A percentile compares a stretch with the other conserved stretches of the same genome.
Evolutionary conservation across 192 early-diverging fungal genomes (phyloP).

Genomic region (Coemansia sp.): DNA sequence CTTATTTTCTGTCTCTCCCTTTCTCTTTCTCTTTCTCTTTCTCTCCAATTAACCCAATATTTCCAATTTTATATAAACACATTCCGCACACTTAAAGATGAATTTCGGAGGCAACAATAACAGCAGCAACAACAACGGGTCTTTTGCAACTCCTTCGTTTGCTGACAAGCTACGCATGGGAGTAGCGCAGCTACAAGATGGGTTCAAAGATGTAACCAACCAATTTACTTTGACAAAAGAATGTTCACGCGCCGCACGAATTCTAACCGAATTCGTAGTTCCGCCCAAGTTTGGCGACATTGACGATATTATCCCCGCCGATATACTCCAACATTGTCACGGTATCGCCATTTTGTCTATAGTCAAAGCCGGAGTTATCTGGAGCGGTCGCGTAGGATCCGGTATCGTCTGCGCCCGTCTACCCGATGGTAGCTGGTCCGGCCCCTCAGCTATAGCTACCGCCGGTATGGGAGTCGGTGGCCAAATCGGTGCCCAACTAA

Average conservation of each 20-base stretch:
- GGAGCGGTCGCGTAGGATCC: slow-evolving; percentile 80
- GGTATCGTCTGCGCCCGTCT: slow-evolving; percentile 84
- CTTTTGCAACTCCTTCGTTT: slow-evolving; percentile 46
- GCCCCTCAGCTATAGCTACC: slow-evolving; percentile 82
- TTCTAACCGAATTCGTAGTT: slow-evolving; percentile 50
- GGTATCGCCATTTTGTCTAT: slow-evolving; percentile 92
- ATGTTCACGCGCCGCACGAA: slow-evolving; percentile 53
- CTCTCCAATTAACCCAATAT: too few species aligned
- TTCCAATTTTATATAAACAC: too few species aligned
- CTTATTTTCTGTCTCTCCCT: too few species aligned
- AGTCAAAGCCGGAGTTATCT: slow-evolving; percentile 91
- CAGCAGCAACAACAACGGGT: slow-evolving; percentile 10
- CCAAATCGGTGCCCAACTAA: slow-evolving; percentile 86
- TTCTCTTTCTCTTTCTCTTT: too few species aligned
- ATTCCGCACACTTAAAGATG: slow-evolving; percentile 12
- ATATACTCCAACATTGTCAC: slow-evolving; percentile 72
- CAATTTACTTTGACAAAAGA: slow-evolving; percentile 52
- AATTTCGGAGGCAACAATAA: slow-evolving; percentile 40
- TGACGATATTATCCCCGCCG: slow-evolving; percentile 70
- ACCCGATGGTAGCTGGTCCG: slow-evolving; percentile 75
- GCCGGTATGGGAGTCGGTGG: slow-evolving; percentile 84
- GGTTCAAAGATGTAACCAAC: slow-evolving; percentile 38
- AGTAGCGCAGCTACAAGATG: slow-evolving; percentile 45
- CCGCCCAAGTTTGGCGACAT: slow-evolving; percentile 55
- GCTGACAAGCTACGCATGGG: slow-evolving; percentile 56